phyloP scores from a whole-genome alignment of 176 grass and related monocot species.

The Oryza australiensis region DNA sequence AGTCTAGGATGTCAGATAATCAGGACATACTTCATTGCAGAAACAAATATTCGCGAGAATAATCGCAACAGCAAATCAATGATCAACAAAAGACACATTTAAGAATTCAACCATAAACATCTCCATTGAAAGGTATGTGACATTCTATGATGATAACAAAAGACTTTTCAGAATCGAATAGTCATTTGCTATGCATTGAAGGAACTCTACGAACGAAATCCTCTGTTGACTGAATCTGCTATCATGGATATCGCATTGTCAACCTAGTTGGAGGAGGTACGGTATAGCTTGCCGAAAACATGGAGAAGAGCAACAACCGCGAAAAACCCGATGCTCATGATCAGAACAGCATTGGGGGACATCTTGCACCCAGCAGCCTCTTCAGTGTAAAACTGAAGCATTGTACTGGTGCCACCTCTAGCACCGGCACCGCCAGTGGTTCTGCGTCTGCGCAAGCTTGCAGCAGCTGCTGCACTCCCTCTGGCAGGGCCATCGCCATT shows the following conservation, averaged over 20 bases:
- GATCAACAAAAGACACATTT: background rate
- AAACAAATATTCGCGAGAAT: background rate
- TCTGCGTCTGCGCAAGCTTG: conserved; percentile 68
- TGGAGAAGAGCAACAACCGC: conserved; percentile 74
- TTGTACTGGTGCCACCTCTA: conserved; percentile 54
- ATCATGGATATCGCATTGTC: background rate
- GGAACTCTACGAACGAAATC: background rate
- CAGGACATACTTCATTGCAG: background rate
- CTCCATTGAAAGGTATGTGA: conserved; percentile 17
- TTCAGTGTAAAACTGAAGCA: conserved; percentile 93
- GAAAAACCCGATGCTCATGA: conserved; percentile 95
- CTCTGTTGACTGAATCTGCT: background rate
- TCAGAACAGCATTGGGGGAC: conserved; percentile 85
- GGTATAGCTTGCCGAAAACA: conserved; percentile 88
- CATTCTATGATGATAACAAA: background rate
- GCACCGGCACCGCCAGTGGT: conserved; percentile 39
- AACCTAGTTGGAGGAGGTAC: conserved; percentile 47
- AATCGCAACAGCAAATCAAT: background rate
- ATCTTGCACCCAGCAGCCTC: conserved; percentile 82
- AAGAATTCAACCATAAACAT: conserved; percentile 2
- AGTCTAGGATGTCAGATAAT: background rate
- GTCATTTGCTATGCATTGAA: conserved; percentile 14
- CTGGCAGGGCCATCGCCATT: conserved; percentile 58
- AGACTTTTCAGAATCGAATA: conserved; percentile 10
- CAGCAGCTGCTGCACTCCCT: conserved; percentile 71